Conservation (phyloP, 2,329 filamentous ascomycete species). For the Ceratocystis destructans region DNA sequence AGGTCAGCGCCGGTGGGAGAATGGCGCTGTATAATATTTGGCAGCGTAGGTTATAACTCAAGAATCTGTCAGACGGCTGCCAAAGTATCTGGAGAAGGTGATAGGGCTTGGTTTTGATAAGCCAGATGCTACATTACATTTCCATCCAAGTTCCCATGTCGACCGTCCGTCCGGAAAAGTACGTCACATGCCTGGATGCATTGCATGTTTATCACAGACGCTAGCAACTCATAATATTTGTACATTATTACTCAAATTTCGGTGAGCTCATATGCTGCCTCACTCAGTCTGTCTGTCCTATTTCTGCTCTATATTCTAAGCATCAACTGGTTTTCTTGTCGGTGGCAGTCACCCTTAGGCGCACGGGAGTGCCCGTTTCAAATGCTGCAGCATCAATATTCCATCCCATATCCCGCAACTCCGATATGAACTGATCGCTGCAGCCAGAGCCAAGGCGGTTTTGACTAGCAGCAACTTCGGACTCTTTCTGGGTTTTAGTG, state of each 20-base stretch:
- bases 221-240: background rate
- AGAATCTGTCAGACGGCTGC: background rate
- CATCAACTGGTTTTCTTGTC: conserved; percentile 12
- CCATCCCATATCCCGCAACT: conserved; percentile 27
- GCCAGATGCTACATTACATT: background rate
- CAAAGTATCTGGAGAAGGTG: background rate
- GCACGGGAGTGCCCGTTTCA: conserved; percentile 28
- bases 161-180: background rate
- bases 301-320: background rate
- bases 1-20: background rate
- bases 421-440: conserved; percentile 24
- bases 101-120: background rate
- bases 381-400: conserved; percentile 27
- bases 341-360: conserved; percentile 21
- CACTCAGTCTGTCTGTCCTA: background rate
- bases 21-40: background rate
- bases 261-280: no score
- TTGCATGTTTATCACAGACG: background rate
- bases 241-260: no score
- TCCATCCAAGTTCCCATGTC: background rate
- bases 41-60: background rate
- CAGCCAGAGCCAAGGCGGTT: conserved; percentile 4
- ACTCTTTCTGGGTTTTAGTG: background rate
- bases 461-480: background rate
- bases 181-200: background rate